Evolutionary conservation across 805 yeast species (phyloP).

Genomic region (Sugiyamaella marilandica): DNA sequence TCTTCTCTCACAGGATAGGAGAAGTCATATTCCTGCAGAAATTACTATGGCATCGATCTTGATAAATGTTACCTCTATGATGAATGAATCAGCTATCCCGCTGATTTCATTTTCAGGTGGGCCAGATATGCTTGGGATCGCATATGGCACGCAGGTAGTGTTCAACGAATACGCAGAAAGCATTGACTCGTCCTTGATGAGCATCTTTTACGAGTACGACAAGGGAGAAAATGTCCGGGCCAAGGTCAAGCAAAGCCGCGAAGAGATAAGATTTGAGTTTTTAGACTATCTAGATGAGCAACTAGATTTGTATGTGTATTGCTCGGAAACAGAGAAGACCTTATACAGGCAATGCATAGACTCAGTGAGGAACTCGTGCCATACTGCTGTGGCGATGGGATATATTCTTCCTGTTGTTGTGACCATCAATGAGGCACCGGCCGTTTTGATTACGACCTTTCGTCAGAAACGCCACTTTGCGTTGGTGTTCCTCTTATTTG

Average conservation of each 20-base stretch:
- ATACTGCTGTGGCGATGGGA: neutral
- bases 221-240: neutral
- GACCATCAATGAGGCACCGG: conserved; percentile 6
- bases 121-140: conserved; percentile 1
- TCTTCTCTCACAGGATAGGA: neutral
- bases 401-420: conserved; percentile 2
- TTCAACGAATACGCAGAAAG: neutral
- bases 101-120: conserved; percentile 4
- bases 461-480: conserved; percentile 9
- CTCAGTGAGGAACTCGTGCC: conserved; percentile 1
- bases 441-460: neutral
- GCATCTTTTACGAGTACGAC: neutral
- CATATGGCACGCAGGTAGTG: conserved; percentile 1
- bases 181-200: neutral
- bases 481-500: conserved; percentile 4
- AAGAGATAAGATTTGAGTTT: neutral
- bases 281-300: neutral
- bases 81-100: conserved; percentile 4
- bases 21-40: neutral
- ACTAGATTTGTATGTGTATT: neutral
- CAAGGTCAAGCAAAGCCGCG: neutral
- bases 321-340: neutral
- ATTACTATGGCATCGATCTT: conserved; percentile 3
- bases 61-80: conserved; percentile 1
- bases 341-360: neutral